Evolutionary conservation across 768 basidiomycete species (phyloP), one percentile per base, ranked within the genome.

Genomic region (Tremella yokohamensis): DNA sequence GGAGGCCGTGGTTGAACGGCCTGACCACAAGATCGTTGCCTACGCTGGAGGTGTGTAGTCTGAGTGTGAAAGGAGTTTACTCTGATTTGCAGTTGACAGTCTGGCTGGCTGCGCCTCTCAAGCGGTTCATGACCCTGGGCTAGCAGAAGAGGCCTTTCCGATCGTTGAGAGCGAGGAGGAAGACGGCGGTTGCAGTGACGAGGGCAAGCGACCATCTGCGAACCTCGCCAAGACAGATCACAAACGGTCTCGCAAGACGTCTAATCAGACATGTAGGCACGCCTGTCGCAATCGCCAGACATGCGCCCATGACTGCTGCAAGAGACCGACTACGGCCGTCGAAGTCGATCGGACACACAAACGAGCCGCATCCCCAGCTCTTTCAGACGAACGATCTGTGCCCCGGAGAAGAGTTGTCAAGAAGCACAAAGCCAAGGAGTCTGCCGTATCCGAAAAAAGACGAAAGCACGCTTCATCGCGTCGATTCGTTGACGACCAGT

Each of bases 51-150:
- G 48, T 24, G 52, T 58, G 56, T 57, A 58, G 58, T 55, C 24
- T 9, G 20, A 20, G 2, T 34, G 19, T 15, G 4, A 4, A 45
- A 18, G 22, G 4, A 45, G n/a, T 40, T 26, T 8, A 37, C n/a
- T 34, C 53, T 51, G 24, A 53, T 34, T 42, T 20, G 49, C 29
- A 57, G 66, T 91, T 87, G 90, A 92, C 76, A 82, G 81, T 29
- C 78, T 85, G 22, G 89, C 89, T 20, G 90, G 90, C 6, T 77
- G 87, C 8, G 77, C 81, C 0, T 76, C 83, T 11, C 76, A 79
- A 7, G 72, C 79, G 34, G 77, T 79, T 0, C 85, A 86, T 69
- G 85, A 82, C 66, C 87, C 88, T 15, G 76, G 76, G 13, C 60
- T 90, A 16, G 54, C 48, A 18, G 49, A 48, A 13, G 42, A 42